Conservation (phyloP, 2,329 filamentous ascomycete species). For the Alternaria brassicicola region DNA sequence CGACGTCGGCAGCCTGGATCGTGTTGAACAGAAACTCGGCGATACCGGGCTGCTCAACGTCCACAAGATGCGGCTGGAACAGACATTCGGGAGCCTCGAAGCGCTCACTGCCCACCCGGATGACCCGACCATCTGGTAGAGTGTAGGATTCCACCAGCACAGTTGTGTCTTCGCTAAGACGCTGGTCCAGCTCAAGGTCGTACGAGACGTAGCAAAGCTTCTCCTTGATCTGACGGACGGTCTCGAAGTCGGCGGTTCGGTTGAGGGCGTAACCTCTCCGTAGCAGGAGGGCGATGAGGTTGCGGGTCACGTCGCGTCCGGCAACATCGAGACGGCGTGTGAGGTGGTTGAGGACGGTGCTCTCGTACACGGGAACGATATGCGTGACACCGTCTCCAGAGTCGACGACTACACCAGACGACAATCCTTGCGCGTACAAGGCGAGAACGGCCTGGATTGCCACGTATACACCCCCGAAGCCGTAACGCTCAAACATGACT, state of each 20-base stretch:
- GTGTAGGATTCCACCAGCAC: constrained; percentile 98
- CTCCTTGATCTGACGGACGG: constrained; percentile 97
- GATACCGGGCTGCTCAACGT: constrained; percentile 95
- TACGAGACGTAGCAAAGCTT: constrained; percentile 99
- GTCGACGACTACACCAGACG: constrained; percentile 93
- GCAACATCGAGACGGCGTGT: constrained; percentile 93
- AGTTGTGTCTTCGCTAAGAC: constrained; percentile 94
- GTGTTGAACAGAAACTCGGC: constrained; percentile 99
- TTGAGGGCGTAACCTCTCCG: constrained; percentile 96
- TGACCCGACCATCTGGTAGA: constrained; percentile 92
- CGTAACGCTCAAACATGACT: constrained; percentile 98
- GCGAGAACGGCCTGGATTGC: constrained; percentile 97
- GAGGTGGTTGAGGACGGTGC: constrained; percentile 94
- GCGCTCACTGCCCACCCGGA: constrained; percentile 92
- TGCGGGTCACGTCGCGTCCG: constrained; percentile 96
- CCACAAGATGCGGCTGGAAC: constrained; percentile 97
- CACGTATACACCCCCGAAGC: constrained; percentile 95
- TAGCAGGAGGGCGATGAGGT: constrained; percentile 91
- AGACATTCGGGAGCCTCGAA: constrained; percentile 98
- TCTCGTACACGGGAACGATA: constrained; percentile 98
- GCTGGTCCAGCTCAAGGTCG: constrained; percentile 94
- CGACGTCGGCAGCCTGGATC: constrained; percentile 93
- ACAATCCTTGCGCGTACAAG: constrained; percentile 89
- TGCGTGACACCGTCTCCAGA: constrained; percentile 98
- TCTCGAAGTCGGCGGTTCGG: constrained; percentile 98